Conservation (phyloP, 2,329 filamentous ascomycete species). For the Zymoseptoria brevis region DNA sequence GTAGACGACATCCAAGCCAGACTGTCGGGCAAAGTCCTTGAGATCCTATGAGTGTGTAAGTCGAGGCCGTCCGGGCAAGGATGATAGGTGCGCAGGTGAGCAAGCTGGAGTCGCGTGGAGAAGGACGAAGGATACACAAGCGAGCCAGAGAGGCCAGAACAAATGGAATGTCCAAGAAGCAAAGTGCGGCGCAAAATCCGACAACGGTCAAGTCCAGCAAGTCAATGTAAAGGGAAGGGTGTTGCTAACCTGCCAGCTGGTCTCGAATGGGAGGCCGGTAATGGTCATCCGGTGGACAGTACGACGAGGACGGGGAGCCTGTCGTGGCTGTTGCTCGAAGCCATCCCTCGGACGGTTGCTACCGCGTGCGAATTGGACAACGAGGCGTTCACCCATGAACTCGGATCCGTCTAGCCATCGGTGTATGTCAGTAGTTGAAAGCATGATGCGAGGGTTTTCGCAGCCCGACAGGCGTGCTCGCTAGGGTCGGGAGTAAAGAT, state of each 20-base stretch:
- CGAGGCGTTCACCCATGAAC: conserved; percentile 95
- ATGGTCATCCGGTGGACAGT: conserved; percentile 97
- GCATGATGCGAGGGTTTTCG: conserved; percentile 12
- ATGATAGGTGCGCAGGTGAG: conserved; percentile 7
- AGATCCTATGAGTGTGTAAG: conserved; percentile 67
- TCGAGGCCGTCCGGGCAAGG: conserved; percentile 7
- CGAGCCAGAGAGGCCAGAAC: not conserved
- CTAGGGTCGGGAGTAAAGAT: not conserved
- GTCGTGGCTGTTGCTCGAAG: conserved; percentile 55
- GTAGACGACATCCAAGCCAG: conserved; percentile 94
- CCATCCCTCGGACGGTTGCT: conserved; percentile 59
- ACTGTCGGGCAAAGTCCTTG: conserved; percentile 97
- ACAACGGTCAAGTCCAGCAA: conserved; percentile 28
- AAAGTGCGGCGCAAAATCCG: not conserved
- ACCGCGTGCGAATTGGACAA: conserved; percentile 95
- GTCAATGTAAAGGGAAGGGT: conserved; percentile 12
- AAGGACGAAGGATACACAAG: conserved; percentile 47
- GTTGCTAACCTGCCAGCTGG: conserved; percentile 99
- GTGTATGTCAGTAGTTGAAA: conserved; percentile 26
- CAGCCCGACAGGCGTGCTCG: conserved; percentile 9
- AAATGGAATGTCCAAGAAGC: not conserved
- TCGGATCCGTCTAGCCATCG: conserved; percentile 73
- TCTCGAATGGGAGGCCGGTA: conserved; percentile 91
- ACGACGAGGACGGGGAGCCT: conserved; percentile 74
- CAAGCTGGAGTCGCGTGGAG: not conserved